Evolutionary conservation across 1,284 basidiomycete genomes (phyloP), one percentile per base, ranked within the genome.

Genomic region (Athelia sp.): DNA sequence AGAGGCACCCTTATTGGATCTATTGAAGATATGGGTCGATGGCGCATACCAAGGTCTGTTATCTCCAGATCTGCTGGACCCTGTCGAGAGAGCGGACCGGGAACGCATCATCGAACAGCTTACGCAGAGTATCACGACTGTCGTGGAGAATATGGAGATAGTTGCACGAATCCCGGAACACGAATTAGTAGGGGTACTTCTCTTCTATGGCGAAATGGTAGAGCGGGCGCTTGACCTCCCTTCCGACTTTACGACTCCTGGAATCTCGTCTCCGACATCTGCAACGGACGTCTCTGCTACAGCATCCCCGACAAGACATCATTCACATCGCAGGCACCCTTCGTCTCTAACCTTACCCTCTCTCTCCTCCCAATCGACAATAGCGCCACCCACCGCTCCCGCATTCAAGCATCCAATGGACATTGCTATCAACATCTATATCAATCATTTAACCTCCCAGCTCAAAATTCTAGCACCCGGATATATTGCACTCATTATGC

Each of bases 1-100:
- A 53, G 87, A 89, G 62, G 62, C 70, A 8, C 63, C 68, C 19
- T 60, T 87, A 23, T 64, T 88, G 15, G 65, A 69, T 32, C 61
- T 84, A 40, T 65, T 89, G 44, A 74, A 76, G 54, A 60, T 68
- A 4, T 90, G 87, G 85, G 80, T 86, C 34, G 68, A 75, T 42
- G 74, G 73, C 22, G 82, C 79, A 3, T 86, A 85, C 50, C 74
- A 79, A 14, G 77, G 75, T 0, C 67, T 83, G 26, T 57, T 79
- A 42, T 59, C 61, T 6, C 59, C 58, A 3, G 67, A 76, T 40
- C 56, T 61, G 17, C 53, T 68, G 11, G 70, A 73, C 29, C 66
- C 65, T 15, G 54, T 67, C 19, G 82, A 84, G 45, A 65, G 72
- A 44, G 57, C 65, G 8, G 82, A 87, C 56, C 70, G 79, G 21